A percentile compares a stretch with the other conserved stretches of the same genome.
These are phyloP conservation scores for Xenosphaeropsis pyriputrescens DNA, from an alignment of 2,329 filamentous ascomycete species.

Conservation along the genomic window DNA sequence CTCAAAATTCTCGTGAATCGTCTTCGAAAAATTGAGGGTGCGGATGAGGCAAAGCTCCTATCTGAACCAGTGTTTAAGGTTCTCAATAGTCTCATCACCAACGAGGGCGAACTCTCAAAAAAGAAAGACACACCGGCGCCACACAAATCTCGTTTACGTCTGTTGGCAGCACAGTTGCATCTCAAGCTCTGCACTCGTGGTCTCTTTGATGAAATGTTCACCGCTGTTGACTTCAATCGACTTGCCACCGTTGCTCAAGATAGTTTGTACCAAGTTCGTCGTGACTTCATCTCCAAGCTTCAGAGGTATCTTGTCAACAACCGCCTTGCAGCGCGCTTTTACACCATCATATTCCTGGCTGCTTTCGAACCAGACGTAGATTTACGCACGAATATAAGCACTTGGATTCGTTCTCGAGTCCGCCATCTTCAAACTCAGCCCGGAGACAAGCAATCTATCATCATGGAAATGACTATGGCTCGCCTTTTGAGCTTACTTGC, in stretches of 20 bases:
- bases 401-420: conserved; percentile 74
- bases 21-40: conserved; percentile 45
- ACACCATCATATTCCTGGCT: conserved; percentile 77
- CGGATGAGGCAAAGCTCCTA: conserved; percentile 37
- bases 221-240: conserved; percentile 61
- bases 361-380: conserved; percentile 75
- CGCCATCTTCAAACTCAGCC: conserved; percentile 25
- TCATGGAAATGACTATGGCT: conserved; percentile 70
- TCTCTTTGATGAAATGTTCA: conserved; percentile 61
- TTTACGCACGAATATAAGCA: conserved; percentile 62
- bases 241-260: conserved; percentile 76
- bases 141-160: conserved; percentile 68
- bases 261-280: conserved; percentile 55
- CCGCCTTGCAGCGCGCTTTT: conserved; percentile 62
- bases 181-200: conserved; percentile 74
- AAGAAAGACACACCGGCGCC: conserved; percentile 58
- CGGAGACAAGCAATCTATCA: conserved; percentile 35
- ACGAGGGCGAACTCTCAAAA: conserved; percentile 70
- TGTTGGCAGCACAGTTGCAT: conserved; percentile 65
- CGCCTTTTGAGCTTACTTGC: conserved; percentile 78
- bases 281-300: conserved; percentile 66
- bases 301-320: conserved; percentile 78
- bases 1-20: conserved; percentile 79
- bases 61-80: conserved; percentile 62
- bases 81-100: conserved; percentile 59